These are phyloP conservation scores for Geotrichum restrictum DNA, from an alignment of 1,139 yeast species.

Conservation along the genomic window DNA sequence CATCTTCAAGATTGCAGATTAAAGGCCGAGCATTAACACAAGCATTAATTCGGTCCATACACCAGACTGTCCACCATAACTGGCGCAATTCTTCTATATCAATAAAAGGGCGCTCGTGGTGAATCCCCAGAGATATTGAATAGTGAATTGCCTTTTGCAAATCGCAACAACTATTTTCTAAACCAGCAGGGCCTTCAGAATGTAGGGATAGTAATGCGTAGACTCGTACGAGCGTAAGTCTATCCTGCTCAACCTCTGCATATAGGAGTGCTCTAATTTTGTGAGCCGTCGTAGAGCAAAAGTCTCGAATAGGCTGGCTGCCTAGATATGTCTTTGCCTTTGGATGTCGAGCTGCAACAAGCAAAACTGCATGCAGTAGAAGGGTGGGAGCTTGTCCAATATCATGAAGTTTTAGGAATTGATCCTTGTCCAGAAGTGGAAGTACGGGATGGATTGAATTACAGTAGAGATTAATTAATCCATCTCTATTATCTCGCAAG, in stretches of 20 bases:
- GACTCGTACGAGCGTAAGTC: slow-evolving; percentile 41
- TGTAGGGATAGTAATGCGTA: slow-evolving; percentile 36
- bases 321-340: slow-evolving; percentile 38
- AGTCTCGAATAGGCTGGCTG: slow-evolving; percentile 36
- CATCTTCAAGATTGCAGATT: slow-evolving; percentile 41
- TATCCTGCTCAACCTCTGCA: slow-evolving; percentile 45
- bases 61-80: slow-evolving; percentile 45
- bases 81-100: slow-evolving; percentile 36
- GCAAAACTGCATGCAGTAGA: slow-evolving; percentile 41
- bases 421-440: slow-evolving; percentile 41
- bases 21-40: slow-evolving; percentile 43
- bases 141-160: slow-evolving; percentile 41
- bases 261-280: slow-evolving; percentile 44
- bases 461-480: slow-evolving; percentile 40
- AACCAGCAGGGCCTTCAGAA: slow-evolving; percentile 41
- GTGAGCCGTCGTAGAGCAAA: slow-evolving; percentile 36
- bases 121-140: slow-evolving; percentile 42
- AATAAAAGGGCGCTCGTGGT: slow-evolving; percentile 38
- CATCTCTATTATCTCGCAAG: slow-evolving; percentile 36
- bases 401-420: slow-evolving; percentile 39
- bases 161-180: slow-evolving; percentile 43
- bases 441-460: slow-evolving; percentile 40
- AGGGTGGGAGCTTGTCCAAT: slow-evolving; percentile 42
- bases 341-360: slow-evolving; percentile 43
- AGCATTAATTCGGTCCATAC: slow-evolving; percentile 43